Base-by-base conservation (phyloP, 2,329 filamentous ascomycete genomes). In the Dactylellina leptospora region DNA sequence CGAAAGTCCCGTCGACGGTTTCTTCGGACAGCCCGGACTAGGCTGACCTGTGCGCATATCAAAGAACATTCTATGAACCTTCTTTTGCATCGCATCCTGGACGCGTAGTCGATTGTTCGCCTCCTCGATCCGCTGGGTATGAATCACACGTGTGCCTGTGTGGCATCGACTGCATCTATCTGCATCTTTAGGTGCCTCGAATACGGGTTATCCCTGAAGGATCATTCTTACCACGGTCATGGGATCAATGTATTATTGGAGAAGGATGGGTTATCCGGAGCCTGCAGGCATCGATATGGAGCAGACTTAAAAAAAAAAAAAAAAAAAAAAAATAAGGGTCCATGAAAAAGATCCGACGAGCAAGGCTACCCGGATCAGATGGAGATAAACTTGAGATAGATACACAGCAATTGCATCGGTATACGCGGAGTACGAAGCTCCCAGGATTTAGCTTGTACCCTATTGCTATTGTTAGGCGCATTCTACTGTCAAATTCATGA, bases 381-480 rank as follows among this genome's bases (percentile, higher is more conserved):
- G 20, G 47, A 38, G 64, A 56, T 45, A 23, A 5, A 40, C 42
- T 33, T 51, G 22, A 33, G 28, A 54, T 42, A 25, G n/a, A 2
- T n/a, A 51, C 51, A 33, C 30, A 50, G 13, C 11, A 13, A 38
- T 28, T 62, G 16, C 38, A 42, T 64, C 68, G 45, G 59, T 30
- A 50, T 62, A 62, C 66, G 58, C 66, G 58, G 30, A 63, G 56
- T 71, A 63, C 58, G 56, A 71, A 45, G 9, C 33, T 28, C 40
- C 66, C 13, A n/a, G 51, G 33, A n/a, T 25, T 5, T 33, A n/a
- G 10, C 23, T 10, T 13, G 66, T 71, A 71, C 50, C 44, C 22
- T 51, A 38, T 42, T 53, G 22, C 68, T 64, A 72, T 72, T 64
- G 68, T 72, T 72, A 63, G 59, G 28, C 56, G 16, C n/a, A 10